Evolutionary conservation across 805 yeast genomes (phyloP).

Genomic region (Candida awuae): DNA sequence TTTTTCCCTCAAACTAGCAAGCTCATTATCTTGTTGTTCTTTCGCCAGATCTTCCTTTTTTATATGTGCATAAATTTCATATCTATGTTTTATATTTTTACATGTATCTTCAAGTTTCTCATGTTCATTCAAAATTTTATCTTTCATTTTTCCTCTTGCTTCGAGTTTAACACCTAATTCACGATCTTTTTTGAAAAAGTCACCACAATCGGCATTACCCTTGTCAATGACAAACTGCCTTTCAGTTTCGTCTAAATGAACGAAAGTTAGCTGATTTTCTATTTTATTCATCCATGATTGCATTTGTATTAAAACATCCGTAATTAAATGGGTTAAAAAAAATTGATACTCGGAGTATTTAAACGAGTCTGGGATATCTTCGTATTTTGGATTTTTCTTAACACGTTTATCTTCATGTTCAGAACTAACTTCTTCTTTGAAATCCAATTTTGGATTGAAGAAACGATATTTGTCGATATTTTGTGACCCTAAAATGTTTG

Average conservation of each 20-base stretch:
- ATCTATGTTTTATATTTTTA: conserved; percentile 9
- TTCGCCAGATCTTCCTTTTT: conserved; percentile 6
- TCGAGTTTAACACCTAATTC: conserved; percentile 26
- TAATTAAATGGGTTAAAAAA: conserved; percentile 31
- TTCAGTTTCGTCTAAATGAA: conserved; percentile 32
- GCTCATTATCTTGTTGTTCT: conserved; percentile 9
- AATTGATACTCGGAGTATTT: conserved; percentile 27
- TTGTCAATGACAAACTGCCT: conserved; percentile 35
- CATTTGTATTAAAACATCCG: conserved; percentile 27
- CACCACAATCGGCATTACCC: conserved; percentile 34
- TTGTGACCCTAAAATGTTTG: not conserved
- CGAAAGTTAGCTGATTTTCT: conserved; percentile 17
- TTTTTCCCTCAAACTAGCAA: conserved; percentile 11
- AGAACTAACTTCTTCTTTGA: not conserved
- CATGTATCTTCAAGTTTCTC: conserved; percentile 11
- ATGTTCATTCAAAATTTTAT: conserved; percentile 24
- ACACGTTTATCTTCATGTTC: conserved; percentile 1
- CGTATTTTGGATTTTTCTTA: not conserved
- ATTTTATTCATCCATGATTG: conserved; percentile 17
- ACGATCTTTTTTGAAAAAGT: conserved; percentile 31
- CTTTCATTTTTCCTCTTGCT: conserved; percentile 25
- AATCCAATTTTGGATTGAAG: conserved; percentile 11
- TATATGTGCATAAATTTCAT: conserved; percentile 11
- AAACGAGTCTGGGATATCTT: conserved; percentile 9
- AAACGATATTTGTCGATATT: conserved; percentile 14